Evolutionary conservation across 768 basidiomycete genomes (phyloP).

Genomic region (Boletus edulis): DNA sequence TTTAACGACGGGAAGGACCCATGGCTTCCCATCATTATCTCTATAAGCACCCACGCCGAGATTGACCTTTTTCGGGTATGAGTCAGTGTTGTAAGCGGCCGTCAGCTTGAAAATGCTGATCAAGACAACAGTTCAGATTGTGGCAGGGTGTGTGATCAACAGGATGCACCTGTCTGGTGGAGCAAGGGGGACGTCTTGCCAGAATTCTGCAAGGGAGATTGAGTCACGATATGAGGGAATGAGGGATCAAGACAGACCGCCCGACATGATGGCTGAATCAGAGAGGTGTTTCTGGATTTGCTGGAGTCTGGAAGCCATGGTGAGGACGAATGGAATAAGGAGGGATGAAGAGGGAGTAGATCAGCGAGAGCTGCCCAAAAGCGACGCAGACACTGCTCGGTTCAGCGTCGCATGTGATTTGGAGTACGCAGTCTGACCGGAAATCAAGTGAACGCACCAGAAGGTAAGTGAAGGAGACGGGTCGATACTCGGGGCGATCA

Average conservation of each 20-base stretch:
- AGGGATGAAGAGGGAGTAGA: neutral
- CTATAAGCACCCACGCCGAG: constrained; percentile 93
- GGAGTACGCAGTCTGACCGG: neutral
- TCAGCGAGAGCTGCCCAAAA: neutral
- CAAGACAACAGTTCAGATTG: neutral
- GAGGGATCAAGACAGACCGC: constrained; percentile 42
- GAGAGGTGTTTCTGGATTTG: constrained; percentile 58
- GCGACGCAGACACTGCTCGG: neutral
- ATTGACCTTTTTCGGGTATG: constrained; percentile 77
- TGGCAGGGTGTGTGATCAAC: neutral
- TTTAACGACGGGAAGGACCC: constrained; percentile 89
- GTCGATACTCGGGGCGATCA: too few species aligned
- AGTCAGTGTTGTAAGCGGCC: constrained; percentile 82
- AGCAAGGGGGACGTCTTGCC: constrained; percentile 76
- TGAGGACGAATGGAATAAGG: constrained; percentile 1
- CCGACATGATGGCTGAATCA: constrained; percentile 43
- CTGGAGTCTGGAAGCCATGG: constrained; percentile 58
- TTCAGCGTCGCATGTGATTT: constrained; percentile 20
- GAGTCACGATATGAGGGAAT: neutral
- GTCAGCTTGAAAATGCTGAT: constrained; percentile 87
- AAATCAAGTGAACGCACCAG: neutral
- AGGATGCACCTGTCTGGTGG: constrained; percentile 73
- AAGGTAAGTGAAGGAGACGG: neutral
- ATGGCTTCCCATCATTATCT: constrained; percentile 83
- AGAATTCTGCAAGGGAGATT: constrained; percentile 51